These are phyloP conservation scores for Vanderwaltozyma tropicalis DNA, from an alignment of 805 yeast genomes.

Conservation along the genomic window DNA sequence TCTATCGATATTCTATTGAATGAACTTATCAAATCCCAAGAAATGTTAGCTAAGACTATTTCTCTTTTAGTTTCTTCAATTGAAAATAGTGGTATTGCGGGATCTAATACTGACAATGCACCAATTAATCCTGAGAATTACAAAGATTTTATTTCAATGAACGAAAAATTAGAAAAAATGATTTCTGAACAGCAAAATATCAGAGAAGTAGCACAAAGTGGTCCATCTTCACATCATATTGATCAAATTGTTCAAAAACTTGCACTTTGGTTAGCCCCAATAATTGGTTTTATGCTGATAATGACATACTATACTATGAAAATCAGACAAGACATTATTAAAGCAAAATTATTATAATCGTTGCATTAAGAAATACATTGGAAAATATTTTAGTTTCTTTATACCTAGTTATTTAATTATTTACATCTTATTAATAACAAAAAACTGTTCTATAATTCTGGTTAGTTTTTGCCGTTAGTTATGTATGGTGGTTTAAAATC, in stretches of 20 bases:
- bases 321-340: conserved; percentile 27
- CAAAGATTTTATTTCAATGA: conserved; percentile 20
- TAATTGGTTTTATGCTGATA: conserved; percentile 19
- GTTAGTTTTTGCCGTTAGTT: background rate
- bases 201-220: conserved; percentile 16
- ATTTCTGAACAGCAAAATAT: conserved; percentile 21
- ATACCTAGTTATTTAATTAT: background rate
- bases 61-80: conserved; percentile 9
- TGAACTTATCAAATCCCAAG: conserved; percentile 15
- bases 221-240: conserved; percentile 11
- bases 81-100: conserved; percentile 1
- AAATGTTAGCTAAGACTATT: conserved; percentile 13
- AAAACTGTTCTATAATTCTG: background rate
- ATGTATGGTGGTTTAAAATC: conserved; percentile 36
- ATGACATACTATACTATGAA: conserved; percentile 28
- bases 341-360: conserved; percentile 24
- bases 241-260: conserved; percentile 24
- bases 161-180: conserved; percentile 23
- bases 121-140: conserved; percentile 6
- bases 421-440: background rate
- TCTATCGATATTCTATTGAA: conserved; percentile 17
- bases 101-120: background rate
- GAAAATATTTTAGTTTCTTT: background rate
- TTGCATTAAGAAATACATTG: background rate
- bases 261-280: conserved; percentile 23